Percentiles rank a stretch among this genome's conserved stretches.
phyloP scores from a whole-genome alignment of 2,329 filamentous ascomycete genomes.

The Diplodia scrobiculata region DNA sequence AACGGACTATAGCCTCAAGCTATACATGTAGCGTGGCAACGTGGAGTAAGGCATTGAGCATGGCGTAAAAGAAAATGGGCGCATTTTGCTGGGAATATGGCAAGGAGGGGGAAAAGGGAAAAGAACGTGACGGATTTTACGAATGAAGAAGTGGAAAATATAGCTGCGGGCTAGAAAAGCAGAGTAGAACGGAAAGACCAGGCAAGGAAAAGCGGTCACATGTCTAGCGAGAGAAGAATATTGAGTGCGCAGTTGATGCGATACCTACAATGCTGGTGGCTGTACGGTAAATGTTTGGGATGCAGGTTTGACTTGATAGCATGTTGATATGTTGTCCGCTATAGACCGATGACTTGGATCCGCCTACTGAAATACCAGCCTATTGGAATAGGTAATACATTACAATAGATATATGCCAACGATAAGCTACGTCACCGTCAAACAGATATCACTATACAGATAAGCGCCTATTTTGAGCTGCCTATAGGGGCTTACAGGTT shows the following conservation, averaged over 20 bases:
- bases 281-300: not conserved
- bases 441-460: no score
- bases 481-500: no score
- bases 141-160: not conserved
- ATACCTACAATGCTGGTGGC: not conserved
- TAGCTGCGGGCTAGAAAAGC: not conserved
- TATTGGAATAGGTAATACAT: no score
- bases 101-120: not conserved
- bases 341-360: no score
- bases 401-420: no score
- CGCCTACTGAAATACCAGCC: no score
- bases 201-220: not conserved
- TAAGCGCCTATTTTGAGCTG: no score
- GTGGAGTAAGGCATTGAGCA: slow-evolving; percentile 7
- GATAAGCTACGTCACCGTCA: no score
- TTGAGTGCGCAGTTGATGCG: not conserved
- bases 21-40: not conserved
- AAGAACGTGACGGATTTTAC: not conserved
- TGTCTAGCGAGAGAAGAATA: not conserved
- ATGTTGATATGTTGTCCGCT: no score
- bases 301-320: not conserved
- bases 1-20: not conserved
- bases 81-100: slow-evolving; percentile 11
- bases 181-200: not conserved
- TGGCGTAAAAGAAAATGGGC: slow-evolving; percentile 10